Percentiles rank a stretch among this genome's conserved stretches.
Evolutionary conservation across 73 alveolate genomes (phyloP).

Genomic region (Paramecium tetraurelia): DNA sequence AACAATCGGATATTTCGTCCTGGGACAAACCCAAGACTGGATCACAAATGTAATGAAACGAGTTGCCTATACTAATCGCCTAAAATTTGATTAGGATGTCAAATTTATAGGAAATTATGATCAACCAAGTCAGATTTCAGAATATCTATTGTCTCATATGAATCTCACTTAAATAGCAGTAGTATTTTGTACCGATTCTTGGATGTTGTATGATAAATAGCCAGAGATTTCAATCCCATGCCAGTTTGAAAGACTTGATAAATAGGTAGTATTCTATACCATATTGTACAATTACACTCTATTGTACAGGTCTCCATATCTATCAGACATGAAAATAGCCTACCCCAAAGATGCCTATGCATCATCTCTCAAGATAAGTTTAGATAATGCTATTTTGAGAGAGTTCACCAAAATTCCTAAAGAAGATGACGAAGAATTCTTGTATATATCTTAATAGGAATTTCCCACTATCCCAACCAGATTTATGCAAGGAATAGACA

Average conservation of each 20-base stretch:
- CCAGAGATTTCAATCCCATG: conserved; percentile 71
- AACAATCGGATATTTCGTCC: conserved; percentile 76
- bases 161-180: conserved; percentile 68
- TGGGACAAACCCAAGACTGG: conserved; percentile 58
- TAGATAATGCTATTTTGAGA: conserved; percentile 77
- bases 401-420: conserved; percentile 44
- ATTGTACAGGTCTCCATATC: conserved; percentile 65
- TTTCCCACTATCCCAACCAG: conserved; percentile 75
- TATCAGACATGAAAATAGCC: conserved; percentile 67
- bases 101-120: conserved; percentile 40
- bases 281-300: conserved; percentile 74
- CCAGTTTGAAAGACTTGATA: conserved; percentile 51
- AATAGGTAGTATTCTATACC: conserved; percentile 66
- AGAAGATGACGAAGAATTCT: conserved; percentile 49
- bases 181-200: conserved; percentile 67
- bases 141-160: conserved; percentile 49
- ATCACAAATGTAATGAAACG: conserved; percentile 57
- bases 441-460: conserved; percentile 57
- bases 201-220: conserved; percentile 12
- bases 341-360: conserved; percentile 71
- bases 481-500: conserved; percentile 60
- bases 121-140: conserved; percentile 30
- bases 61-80: conserved; percentile 58
- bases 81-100: conserved; percentile 62
- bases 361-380: conserved; percentile 64